Conservation (phyloP, 2,329 filamentous ascomycete genomes). For the Cladophialophora exuberans region DNA sequence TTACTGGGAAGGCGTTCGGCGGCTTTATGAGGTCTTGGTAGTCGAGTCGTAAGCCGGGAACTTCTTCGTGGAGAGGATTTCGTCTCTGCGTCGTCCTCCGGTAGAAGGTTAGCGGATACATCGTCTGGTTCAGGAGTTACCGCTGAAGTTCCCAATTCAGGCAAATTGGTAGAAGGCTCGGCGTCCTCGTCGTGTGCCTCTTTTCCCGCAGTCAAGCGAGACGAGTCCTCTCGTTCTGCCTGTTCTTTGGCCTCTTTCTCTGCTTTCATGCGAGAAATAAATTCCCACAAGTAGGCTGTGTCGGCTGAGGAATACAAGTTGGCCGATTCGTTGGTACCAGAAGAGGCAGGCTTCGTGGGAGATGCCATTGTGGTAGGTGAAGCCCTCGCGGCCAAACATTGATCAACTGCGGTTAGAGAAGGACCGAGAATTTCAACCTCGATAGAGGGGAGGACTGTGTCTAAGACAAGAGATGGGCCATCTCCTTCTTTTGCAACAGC, state of each 20-base stretch:
- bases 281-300: constrained; percentile 33
- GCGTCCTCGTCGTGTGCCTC: constrained; percentile 1
- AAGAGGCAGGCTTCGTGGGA: neutral
- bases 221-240: neutral
- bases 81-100: constrained; percentile 13
- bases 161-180: neutral
- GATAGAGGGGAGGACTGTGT: neutral
- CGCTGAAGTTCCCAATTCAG: neutral
- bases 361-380: neutral
- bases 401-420: neutral
- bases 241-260: constrained; percentile 23
- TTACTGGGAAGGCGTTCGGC: constrained; percentile 38
- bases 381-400: neutral
- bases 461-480: constrained; percentile 8
- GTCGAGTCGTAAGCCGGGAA: constrained; percentile 35
- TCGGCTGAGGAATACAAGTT: no score
- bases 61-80: constrained; percentile 40
- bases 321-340: constrained; percentile 12
- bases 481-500: neutral
- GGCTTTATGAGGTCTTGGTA: constrained; percentile 33
- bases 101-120: neutral
- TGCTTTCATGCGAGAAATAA: constrained; percentile 30
- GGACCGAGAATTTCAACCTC: neutral
- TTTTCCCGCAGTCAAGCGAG: neutral
- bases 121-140: neutral